phyloP scores from a whole-genome alignment of 306 rosid genomes.

The Vigna radiata region DNA sequence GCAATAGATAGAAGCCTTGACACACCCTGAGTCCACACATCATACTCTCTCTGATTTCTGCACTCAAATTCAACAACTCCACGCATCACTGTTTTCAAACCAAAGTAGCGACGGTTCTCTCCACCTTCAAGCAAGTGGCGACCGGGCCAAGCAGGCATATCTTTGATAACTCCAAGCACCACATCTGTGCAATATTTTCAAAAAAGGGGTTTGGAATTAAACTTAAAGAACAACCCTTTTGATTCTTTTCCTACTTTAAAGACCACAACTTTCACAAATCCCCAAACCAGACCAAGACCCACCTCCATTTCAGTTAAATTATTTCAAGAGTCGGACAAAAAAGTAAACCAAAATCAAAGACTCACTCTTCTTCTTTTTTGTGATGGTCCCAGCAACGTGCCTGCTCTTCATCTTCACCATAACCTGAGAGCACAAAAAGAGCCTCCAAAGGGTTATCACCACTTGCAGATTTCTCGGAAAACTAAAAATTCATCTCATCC shows the following conservation, averaged over 20 bases:
- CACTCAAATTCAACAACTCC: constrained; percentile 96
- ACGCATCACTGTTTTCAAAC: constrained; percentile 74
- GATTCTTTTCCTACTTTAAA: constrained; percentile 48
- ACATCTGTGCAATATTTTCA: constrained; percentile 58
- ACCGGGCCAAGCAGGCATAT: constrained; percentile 98
- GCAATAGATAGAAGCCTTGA: constrained; percentile 79
- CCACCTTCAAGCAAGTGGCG: constrained; percentile 95
- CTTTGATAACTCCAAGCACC: constrained; percentile 80
- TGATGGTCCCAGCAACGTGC: constrained; percentile 98
- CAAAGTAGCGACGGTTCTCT: constrained; percentile 89
- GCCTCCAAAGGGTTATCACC: constrained; percentile 49
- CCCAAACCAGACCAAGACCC: constrained; percentile 81
- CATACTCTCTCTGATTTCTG: constrained; percentile 84
- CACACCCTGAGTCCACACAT: constrained; percentile 95
- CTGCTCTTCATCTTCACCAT: constrained; percentile 99
- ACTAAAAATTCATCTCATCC: constrained; percentile 49
- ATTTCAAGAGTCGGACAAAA: constrained; percentile 57
- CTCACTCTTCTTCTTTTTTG: constrained; percentile 99
- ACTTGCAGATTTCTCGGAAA: constrained; percentile 48
- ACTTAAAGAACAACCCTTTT: constrained; percentile 51
- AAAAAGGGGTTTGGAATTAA: constrained; percentile 39
- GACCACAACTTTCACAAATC: constrained; percentile 81
- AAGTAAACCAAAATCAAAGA: constrained; percentile 35
- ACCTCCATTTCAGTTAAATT: constrained; percentile 74
- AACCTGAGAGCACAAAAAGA: constrained; percentile 91